These are phyloP conservation scores for Psilocybe cyanescens DNA, from an alignment of 768 basidiomycete species.

Conservation along the genomic window DNA sequence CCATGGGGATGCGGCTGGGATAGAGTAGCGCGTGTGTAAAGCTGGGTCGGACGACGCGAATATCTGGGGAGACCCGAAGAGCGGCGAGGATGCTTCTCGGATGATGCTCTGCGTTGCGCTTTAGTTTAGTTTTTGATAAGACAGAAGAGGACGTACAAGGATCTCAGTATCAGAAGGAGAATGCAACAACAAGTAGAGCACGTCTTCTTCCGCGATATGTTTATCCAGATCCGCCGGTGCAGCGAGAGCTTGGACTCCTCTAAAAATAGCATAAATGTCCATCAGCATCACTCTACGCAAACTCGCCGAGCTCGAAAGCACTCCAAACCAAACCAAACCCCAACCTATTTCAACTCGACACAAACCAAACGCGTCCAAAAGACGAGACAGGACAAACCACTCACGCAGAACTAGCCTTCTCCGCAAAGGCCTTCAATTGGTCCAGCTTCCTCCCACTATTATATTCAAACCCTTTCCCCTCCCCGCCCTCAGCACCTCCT, in stretches of 20 bases:
- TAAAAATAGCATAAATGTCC: conserved; percentile 4
- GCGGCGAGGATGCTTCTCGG: conserved; percentile 39
- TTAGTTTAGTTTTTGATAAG: background rate
- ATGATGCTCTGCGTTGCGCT: conserved; percentile 34
- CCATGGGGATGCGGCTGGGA: conserved; percentile 49
- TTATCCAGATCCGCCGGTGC: conserved; percentile 29
- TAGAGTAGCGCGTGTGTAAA: conserved; percentile 38
- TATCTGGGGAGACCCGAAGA: conserved; percentile 52
- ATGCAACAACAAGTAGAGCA: conserved; percentile 58
- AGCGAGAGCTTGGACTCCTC: conserved; percentile 32
- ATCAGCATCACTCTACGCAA: too few relatives aligned
- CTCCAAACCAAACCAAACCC: too few relatives aligned
- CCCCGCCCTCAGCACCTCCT: conserved; percentile 54
- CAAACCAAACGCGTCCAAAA: background rate
- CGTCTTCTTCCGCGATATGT: conserved; percentile 37
- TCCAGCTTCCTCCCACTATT: conserved; percentile 72
- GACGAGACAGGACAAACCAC: conserved; percentile 28
- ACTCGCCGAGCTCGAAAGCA: too few relatives aligned
- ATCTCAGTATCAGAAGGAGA: conserved; percentile 44
- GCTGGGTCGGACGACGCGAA: conserved; percentile 41
- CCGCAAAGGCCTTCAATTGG: conserved; percentile 72
- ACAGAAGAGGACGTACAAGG: conserved; percentile 30
- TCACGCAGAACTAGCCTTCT: conserved; percentile 75
- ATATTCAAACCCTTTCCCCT: conserved; percentile 65
- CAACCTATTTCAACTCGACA: background rate